These are phyloP conservation scores for Triticum aestivum DNA, from an alignment of 176 grass and related monocot genomes.

Conservation along the genomic window IWGSC_CS_RefSeq_v2.1 NC_057808.1:569296593-569297092, in stretches of 20 bases:
- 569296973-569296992: neutral
- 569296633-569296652: constrained; percentile 61
- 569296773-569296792: constrained; percentile 61
- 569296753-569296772: constrained; percentile 45
- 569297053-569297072: neutral
- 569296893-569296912: constrained; percentile 69
- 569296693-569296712: neutral
- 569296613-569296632: constrained; percentile 38
- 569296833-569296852: neutral
- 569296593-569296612: constrained; percentile 44
- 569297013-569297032: neutral
- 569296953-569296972: neutral
- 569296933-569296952: constrained; percentile 9
- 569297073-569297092: neutral
- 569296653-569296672: constrained; percentile 11
- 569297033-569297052: constrained; percentile 1
- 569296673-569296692: constrained; percentile 11
- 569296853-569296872: constrained; percentile 54
- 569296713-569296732: constrained; percentile 46
- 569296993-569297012: neutral
- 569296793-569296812: constrained; percentile 5
- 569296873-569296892: constrained; percentile 64
- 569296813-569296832: neutral
- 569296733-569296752: constrained; percentile 62
- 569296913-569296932: constrained; percentile 35